phyloP scores from a whole-genome alignment of 805 yeast genomes.

The Cyberlindnera suaveolens region DNA sequence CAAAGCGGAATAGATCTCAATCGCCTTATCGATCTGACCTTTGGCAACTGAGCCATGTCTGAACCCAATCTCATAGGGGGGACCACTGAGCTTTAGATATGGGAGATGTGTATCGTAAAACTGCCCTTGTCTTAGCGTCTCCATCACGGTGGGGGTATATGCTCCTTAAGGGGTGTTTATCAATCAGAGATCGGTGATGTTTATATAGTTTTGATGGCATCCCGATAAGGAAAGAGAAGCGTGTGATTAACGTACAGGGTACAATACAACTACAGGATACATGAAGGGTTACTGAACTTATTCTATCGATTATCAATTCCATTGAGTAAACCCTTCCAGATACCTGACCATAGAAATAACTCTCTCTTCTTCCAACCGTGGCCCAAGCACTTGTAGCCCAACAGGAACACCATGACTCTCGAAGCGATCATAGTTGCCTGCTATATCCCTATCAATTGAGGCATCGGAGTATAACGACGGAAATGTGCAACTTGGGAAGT shows the following conservation, averaged over 20 bases:
- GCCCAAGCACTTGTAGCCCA: constrained; percentile 21
- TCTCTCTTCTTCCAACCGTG: constrained; percentile 18
- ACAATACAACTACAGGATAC: no score
- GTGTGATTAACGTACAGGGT: no score
- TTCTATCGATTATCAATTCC: no score
- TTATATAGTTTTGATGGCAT: constrained; percentile 1
- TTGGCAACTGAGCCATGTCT: constrained; percentile 31
- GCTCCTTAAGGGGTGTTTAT: neutral
- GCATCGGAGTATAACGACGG: constrained; percentile 39
- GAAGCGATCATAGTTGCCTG: constrained; percentile 3
- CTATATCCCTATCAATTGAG: constrained; percentile 2
- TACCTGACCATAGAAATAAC: constrained; percentile 10
- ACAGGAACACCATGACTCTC: constrained; percentile 10
- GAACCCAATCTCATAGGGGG: constrained; percentile 28
- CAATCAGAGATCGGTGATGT: neutral
- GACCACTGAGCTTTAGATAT: constrained; percentile 18
- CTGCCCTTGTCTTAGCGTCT: constrained; percentile 13
- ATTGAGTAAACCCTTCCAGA: neutral
- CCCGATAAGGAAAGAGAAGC: constrained; percentile 8
- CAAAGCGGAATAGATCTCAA: constrained; percentile 25
- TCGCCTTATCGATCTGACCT: constrained; percentile 23
- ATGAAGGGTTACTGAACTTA: no score
- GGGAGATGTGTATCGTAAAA: constrained; percentile 25
- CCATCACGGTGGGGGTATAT: neutral
- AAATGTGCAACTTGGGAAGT: constrained; percentile 48